phyloP scores from a whole-genome alignment of 805 yeast genomes.

The Wickerhamomyces queroliae region DNA sequence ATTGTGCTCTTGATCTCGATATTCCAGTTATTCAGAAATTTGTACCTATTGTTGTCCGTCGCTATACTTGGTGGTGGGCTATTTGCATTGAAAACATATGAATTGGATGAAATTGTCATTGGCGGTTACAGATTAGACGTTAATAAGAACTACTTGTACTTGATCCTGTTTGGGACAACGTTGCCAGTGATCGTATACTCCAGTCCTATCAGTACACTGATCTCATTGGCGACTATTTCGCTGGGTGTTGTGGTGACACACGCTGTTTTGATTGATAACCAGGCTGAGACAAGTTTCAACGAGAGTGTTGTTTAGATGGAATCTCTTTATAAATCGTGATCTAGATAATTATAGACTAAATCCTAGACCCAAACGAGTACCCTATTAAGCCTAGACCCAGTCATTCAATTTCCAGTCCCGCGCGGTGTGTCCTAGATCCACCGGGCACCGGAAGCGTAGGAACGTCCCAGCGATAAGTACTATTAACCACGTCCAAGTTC shows the following conservation, averaged over 20 bases:
- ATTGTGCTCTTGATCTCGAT: conserved; percentile 10
- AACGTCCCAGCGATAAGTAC: too few species aligned
- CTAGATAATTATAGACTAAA: too few species aligned
- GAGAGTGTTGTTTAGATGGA: conserved; percentile 11
- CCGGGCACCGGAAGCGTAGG: too few species aligned
- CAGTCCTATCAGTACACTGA: conserved; percentile 6
- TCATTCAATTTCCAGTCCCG: too few species aligned
- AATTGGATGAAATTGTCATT: conserved; percentile 5
- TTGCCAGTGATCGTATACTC: conserved; percentile 16
- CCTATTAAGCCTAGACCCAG: too few species aligned
- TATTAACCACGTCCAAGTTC: too few species aligned
- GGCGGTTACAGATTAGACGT: conserved; percentile 1
- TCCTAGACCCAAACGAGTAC: too few species aligned
- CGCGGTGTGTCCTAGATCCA: too few species aligned
- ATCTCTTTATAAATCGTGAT: too few species aligned
- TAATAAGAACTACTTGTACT: conserved; percentile 13
- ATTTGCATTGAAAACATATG: conserved; percentile 5
- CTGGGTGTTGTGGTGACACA: conserved; percentile 6
- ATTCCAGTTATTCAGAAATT: conserved; percentile 13
- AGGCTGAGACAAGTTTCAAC: conserved; percentile 18
- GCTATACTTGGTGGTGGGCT: conserved; percentile 6
- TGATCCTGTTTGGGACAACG: conserved; percentile 7
- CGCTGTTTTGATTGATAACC: conserved; percentile 10
- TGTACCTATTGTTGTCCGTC: conserved; percentile 11
- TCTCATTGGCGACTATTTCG: background rate